Conservation (phyloP, 768 basidiomycete genomes). For the Naganishia vaughanmartiniae region DNA sequence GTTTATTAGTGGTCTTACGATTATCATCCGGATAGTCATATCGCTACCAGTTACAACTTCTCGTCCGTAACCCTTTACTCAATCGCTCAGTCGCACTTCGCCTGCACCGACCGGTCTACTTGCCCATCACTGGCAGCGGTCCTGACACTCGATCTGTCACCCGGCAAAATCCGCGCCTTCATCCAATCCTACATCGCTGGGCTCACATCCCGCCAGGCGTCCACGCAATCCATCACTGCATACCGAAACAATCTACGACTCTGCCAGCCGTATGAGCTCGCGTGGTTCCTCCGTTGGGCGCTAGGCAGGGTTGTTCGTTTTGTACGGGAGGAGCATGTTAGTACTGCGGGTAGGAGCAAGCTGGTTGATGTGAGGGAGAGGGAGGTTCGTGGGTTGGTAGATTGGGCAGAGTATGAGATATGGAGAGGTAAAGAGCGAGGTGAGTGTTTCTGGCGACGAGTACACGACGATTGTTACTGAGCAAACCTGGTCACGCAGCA, state of each 20-base stretch:
- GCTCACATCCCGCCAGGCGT: slow-evolving; percentile 32
- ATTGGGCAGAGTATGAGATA: slow-evolving; percentile 77
- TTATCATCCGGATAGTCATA: too few relatives aligned
- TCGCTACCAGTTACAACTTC: too few relatives aligned
- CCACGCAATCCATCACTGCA: background rate
- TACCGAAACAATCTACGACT: slow-evolving; percentile 67
- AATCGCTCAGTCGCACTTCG: too few relatives aligned
- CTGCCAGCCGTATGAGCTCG: slow-evolving; percentile 81
- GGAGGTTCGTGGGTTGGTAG: slow-evolving; percentile 69
- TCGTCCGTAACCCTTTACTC: too few relatives aligned
- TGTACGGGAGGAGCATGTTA: slow-evolving; percentile 55
- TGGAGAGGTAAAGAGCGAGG: slow-evolving; percentile 82
- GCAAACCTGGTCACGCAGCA: background rate
- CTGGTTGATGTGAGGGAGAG: slow-evolving; percentile 24
- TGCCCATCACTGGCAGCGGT: too few relatives aligned
- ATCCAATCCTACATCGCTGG: slow-evolving; percentile 71
- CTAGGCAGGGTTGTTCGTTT: slow-evolving; percentile 74
- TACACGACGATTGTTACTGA: background rate
- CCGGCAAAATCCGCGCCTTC: slow-evolving; percentile 70
- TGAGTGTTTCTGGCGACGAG: slow-evolving; percentile 46
- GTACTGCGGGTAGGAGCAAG: slow-evolving; percentile 26
- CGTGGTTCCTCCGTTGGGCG: slow-evolving; percentile 90
- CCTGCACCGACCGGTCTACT: too few relatives aligned
- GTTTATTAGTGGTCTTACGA: too few relatives aligned
- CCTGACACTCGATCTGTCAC: slow-evolving; percentile 61